These are phyloP conservation scores for Jackrogersella minutella DNA, from an alignment of 495 filamentous ascomycete genomes.

Conservation along the genomic window DNA sequence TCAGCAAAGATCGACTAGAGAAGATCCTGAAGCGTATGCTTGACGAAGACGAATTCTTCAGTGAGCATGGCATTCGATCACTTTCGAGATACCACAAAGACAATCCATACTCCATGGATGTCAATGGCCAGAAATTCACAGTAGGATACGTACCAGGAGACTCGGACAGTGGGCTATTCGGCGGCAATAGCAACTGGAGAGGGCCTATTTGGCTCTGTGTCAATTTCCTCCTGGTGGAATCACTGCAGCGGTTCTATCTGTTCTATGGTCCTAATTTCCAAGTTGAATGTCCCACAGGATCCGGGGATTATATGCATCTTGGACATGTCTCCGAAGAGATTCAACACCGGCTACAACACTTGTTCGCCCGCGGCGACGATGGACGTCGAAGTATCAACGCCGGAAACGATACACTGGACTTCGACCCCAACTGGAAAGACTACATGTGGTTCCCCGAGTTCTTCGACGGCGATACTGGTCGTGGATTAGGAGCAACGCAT, in stretches of 20 bases:
- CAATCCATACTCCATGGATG: slow-evolving; percentile 92
- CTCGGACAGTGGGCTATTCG: slow-evolving; percentile 91
- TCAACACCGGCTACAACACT: slow-evolving; percentile 91
- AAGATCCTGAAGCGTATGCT: slow-evolving; percentile 91
- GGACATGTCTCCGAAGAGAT: slow-evolving; percentile 96
- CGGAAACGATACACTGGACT: slow-evolving; percentile 83
- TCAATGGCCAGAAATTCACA: slow-evolving; percentile 88
- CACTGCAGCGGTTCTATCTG: slow-evolving; percentile 89
- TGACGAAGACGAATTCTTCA: slow-evolving; percentile 91
- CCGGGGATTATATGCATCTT: slow-evolving; percentile 94
- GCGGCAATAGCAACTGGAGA: slow-evolving; percentile 98
- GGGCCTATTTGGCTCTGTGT: slow-evolving; percentile 94
- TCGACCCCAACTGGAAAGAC: slow-evolving; percentile 90
- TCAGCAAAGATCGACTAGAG: slow-evolving; percentile 85
- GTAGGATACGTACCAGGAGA: slow-evolving; percentile 93
- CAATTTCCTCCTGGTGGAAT: slow-evolving; percentile 94
- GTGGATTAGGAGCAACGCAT: slow-evolving; percentile 90
- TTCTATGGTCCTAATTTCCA: slow-evolving; percentile 90
- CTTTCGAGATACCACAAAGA: slow-evolving; percentile 93
- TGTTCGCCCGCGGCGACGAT: slow-evolving; percentile 83
- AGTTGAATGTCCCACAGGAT: slow-evolving; percentile 93
- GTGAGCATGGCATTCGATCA: slow-evolving; percentile 88
- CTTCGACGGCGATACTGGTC: slow-evolving; percentile 91
- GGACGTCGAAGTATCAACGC: slow-evolving; percentile 87
- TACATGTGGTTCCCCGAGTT: slow-evolving; percentile 97